phyloP scores from a whole-genome alignment of 176 grass and related monocot species.

The Luzula sylvatica region DNA sequence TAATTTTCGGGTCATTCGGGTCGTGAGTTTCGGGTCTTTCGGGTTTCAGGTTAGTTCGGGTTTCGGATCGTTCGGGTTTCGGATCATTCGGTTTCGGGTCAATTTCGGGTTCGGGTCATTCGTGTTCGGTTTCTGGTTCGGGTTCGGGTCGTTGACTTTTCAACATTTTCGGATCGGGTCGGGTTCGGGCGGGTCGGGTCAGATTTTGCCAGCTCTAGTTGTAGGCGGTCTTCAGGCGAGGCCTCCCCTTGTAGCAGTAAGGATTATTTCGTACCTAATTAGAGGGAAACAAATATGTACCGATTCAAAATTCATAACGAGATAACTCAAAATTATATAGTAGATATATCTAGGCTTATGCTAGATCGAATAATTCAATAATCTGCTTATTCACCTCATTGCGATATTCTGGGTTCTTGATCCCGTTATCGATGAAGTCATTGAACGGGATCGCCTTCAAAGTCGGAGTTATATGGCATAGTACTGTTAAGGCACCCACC shows the following conservation, averaged over 20 bases:
- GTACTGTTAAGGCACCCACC: constrained; percentile 32
- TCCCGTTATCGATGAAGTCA: constrained; percentile 45
- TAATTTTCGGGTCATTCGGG: too few relatives aligned
- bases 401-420: constrained; percentile 35
- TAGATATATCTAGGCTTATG: too few relatives aligned
- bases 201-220: too few relatives aligned
- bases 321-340: background rate
- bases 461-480: constrained; percentile 40
- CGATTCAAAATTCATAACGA: background rate
- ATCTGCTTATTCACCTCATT: constrained; percentile 32
- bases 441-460: constrained; percentile 50
- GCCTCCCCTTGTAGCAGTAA: constrained; percentile 62
- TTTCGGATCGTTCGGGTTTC: too few relatives aligned
- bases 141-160: too few relatives aligned
- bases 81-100: too few relatives aligned
- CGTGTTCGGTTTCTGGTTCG: too few relatives aligned
- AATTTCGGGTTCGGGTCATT: too few relatives aligned
- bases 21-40: too few relatives aligned
- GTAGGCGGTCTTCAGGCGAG: constrained; percentile 41
- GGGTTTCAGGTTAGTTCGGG: too few relatives aligned
- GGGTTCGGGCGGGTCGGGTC: too few relatives aligned
- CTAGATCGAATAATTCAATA: background rate
- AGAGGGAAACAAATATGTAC: background rate
- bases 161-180: too few relatives aligned
- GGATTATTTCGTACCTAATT: constrained; percentile 51